phyloP scores from a whole-genome alignment of 768 basidiomycete genomes.

The Pisolithus marmoratus region DNA sequence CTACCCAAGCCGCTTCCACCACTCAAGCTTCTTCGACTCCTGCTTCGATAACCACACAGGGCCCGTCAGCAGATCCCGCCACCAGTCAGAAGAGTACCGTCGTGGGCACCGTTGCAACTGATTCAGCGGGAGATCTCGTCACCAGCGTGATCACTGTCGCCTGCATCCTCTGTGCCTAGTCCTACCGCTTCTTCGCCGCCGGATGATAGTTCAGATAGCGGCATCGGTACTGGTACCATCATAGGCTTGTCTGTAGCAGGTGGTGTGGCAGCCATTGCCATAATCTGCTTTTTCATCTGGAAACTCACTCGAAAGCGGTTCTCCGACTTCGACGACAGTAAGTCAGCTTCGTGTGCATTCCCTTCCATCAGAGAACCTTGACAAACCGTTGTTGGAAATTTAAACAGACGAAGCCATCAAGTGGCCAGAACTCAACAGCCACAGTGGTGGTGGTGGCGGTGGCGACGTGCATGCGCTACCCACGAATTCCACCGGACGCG shows the following conservation, averaged over 20 bases:
- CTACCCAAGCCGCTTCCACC: conserved; percentile 3
- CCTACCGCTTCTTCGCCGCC: conserved; percentile 21
- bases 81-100: neutral
- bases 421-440: conserved; percentile 83
- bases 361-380: neutral
- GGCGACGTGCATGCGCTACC: conserved; percentile 61
- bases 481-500: conserved; percentile 59
- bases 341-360: conserved; percentile 28
- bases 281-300: conserved; percentile 77
- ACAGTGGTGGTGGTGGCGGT: conserved; percentile 34
- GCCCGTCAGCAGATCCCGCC: neutral
- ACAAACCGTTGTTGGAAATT: neutral
- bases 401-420: conserved; percentile 74
- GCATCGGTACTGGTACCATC: conserved; percentile 64
- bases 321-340: conserved; percentile 73
- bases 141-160: conserved; percentile 18
- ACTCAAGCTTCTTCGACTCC: conserved; percentile 4
- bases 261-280: conserved; percentile 65
- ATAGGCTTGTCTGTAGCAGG: conserved; percentile 78
- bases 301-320: conserved; percentile 81
- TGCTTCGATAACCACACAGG: neutral
- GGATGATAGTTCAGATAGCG: conserved; percentile 13
- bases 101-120: conserved; percentile 21
- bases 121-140: conserved; percentile 23
- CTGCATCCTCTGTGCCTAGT: conserved; percentile 16